Evolutionary conservation across 2,329 filamentous ascomycete genomes (phyloP).

Genomic region (Pyricularia pennisetigena): DNA sequence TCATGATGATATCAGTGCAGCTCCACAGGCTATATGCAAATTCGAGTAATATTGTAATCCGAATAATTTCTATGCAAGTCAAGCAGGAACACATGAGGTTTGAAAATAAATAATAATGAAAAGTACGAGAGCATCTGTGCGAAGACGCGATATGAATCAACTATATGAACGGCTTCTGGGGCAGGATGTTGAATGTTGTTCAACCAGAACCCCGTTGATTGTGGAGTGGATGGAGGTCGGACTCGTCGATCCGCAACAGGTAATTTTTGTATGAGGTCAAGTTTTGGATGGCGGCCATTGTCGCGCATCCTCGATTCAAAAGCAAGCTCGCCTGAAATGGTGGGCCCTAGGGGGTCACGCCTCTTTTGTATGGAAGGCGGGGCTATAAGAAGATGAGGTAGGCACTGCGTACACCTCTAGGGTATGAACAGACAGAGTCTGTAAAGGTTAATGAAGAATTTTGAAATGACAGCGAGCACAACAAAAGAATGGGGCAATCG

Average conservation of each 20-base stretch:
- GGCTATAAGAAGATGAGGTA: neutral
- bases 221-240: neutral
- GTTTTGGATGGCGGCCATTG: neutral
- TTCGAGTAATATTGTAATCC: neutral
- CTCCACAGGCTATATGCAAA: neutral
- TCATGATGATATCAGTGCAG: constrained; percentile 2
- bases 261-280: neutral
- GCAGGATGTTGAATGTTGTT: neutral
- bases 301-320: neutral
- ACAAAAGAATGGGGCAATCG: too few species aligned
- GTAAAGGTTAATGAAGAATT: too few species aligned
- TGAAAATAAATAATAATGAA: too few species aligned
- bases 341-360: neutral
- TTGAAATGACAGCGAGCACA: too few species aligned
- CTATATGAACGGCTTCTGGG: neutral
- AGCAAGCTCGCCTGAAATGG: neutral
- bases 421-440: too few species aligned
- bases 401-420: too few species aligned
- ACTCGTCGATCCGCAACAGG: too few species aligned
- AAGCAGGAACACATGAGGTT: neutral
- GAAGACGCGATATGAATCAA: neutral
- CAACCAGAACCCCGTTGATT: neutral
- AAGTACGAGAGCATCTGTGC: neutral
- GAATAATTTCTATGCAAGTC: neutral
- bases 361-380: neutral